Conservation (phyloP, 2,329 filamentous ascomycete species). For the Cephalotrichum gorgonifer region DNA sequence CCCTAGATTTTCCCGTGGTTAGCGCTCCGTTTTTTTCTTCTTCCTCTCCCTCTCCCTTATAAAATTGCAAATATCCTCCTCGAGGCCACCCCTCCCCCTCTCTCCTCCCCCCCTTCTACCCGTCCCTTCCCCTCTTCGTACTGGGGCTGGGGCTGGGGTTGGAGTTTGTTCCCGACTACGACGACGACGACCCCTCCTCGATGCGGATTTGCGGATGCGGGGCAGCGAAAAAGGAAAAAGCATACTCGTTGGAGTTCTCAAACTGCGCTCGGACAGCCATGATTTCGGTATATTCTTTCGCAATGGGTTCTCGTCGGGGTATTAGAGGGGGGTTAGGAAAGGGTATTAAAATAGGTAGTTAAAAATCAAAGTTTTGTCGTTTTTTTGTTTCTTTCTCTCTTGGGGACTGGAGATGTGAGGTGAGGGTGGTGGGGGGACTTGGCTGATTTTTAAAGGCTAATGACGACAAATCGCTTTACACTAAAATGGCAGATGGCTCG, state of each 20-base stretch:
- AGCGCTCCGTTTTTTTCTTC: neutral
- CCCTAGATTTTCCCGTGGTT: constrained; percentile 39
- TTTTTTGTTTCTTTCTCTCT: neutral
- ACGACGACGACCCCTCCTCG: neutral
- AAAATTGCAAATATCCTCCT: neutral
- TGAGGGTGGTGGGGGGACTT: neutral
- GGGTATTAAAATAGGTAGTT: too few species aligned
- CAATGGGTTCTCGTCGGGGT: neutral
- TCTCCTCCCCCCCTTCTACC: neutral
- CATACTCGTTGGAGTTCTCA: constrained; percentile 85
- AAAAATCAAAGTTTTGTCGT: too few species aligned
- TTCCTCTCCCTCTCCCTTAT: neutral
- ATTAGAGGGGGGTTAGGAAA: neutral
- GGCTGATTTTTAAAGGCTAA: neutral
- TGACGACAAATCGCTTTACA: neutral
- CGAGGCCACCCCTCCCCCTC: neutral
- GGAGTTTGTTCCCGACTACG: too few species aligned
- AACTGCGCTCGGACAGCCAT: constrained; percentile 68
- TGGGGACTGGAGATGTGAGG: neutral
- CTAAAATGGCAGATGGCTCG: too few species aligned
- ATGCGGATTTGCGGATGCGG: neutral
- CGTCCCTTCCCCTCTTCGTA: neutral
- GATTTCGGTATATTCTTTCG: constrained; percentile 13
- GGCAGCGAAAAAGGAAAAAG: constrained; percentile 10
- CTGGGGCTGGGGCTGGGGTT: too few species aligned